A percentile compares a stretch with the other conserved stretches of the same genome.
These are phyloP conservation scores for Sphaerobolus stellatus DNA, from an alignment of 1,284 basidiomycete species.

Conservation along the genomic window DNA sequence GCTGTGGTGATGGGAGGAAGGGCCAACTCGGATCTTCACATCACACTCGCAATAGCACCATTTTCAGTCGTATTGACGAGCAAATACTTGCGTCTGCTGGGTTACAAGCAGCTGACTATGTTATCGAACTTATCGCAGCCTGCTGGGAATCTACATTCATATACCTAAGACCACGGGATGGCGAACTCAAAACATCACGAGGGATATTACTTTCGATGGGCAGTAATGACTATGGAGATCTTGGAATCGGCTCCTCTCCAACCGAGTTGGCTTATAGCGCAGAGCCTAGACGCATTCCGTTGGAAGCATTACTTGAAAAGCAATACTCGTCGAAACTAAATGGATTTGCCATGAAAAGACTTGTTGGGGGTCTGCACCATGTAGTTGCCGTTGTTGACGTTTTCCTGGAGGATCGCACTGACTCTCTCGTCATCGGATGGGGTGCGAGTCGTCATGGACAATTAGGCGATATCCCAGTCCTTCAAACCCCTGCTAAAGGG, in stretches of 20 bases:
- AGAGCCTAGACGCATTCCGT: neutral
- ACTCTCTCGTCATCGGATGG: slow-evolving; percentile 67
- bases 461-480: slow-evolving; percentile 44
- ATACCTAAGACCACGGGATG: slow-evolving; percentile 41
- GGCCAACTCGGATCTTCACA: slow-evolving; percentile 57
- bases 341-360: slow-evolving; percentile 21
- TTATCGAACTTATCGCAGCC: slow-evolving; percentile 51
- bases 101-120: slow-evolving; percentile 29
- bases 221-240: slow-evolving; percentile 78
- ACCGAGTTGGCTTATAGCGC: neutral
- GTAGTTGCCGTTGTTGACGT: slow-evolving; percentile 40
- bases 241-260: slow-evolving; percentile 50
- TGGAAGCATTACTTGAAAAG: neutral
- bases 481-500: slow-evolving; percentile 11
- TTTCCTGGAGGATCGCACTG: slow-evolving; percentile 19
- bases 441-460: slow-evolving; percentile 82
- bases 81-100: slow-evolving; percentile 29
- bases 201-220: slow-evolving; percentile 81
- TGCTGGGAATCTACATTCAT: slow-evolving; percentile 85
- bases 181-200: slow-evolving; percentile 18
- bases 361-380: slow-evolving; percentile 75
- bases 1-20: slow-evolving; percentile 57
- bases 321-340: neutral
- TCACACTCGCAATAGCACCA: slow-evolving; percentile 20
- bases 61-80: slow-evolving; percentile 48